Base-by-base conservation (phyloP, 2,329 filamentous ascomycete genomes). In the Sclerotinia spermophila region DNA sequence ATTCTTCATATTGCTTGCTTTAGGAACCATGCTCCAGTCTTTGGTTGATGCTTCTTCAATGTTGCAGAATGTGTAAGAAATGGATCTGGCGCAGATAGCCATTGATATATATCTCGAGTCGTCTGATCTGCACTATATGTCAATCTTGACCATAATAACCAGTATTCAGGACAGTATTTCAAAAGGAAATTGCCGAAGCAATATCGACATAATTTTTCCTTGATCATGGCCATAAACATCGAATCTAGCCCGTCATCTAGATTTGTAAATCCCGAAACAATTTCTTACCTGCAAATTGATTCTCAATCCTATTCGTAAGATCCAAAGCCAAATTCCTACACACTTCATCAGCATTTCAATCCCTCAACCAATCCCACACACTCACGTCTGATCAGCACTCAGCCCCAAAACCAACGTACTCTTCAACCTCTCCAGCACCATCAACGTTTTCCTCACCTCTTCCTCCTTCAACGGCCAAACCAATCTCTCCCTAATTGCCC, bases 1-100 rank as follows among this genome's bases (percentile, higher is more conserved):
- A 82, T 0, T 70, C 35, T 27, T 67, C 72, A 53, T 78, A 82
- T 40, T 71, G 62, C 55, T 71, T 56, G n/a, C 68, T 70, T 30
- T 17, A 75, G 17, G 30, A 77, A 72, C 76, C 76, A 77, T 53
- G 35, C 45, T 55, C 76, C 77, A 7, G 76, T 79, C 5, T 68
- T 71, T n/a, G 69, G 27, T 53, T 77, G 76, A 30, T 73, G 67
- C 58, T 73, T 74, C 66, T 76, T 74, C 15, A 74, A 70, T 51
- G 72, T 72, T 30, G 68, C 69, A 40, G 68, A 59, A 53, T 78
- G 72, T 35, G 76, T 78, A 17, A 55, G 17, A 44, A 59, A 74
- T 15, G 75, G 72, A 68, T 78, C 75, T 24, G 76, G 72, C 4
- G 73, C 71, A 27, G 69, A 65, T 2, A 79, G 72, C 77, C 77